These are phyloP conservation scores for Solanum raphanifolium DNA, from an alignment of 257 asterid species.

Conservation along the genomic window DNA sequence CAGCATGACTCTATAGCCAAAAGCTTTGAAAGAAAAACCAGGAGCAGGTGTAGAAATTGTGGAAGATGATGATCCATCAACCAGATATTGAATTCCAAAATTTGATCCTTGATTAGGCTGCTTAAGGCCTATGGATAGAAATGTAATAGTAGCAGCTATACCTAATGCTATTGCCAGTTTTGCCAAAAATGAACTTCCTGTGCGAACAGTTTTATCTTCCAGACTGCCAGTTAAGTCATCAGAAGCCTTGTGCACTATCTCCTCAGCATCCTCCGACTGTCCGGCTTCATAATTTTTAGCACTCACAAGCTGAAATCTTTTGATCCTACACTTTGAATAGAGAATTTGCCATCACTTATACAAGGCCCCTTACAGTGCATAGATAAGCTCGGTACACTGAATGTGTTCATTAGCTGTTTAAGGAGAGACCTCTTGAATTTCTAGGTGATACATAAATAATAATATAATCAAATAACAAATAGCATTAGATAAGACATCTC, in stretches of 20 bases:
- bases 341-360: neutral
- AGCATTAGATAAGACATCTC: neutral
- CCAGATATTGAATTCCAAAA: conserved; percentile 36
- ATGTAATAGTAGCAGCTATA: conserved; percentile 54
- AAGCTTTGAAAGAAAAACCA: conserved; percentile 59
- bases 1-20: conserved; percentile 63
- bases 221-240: conserved; percentile 15
- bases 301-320: conserved; percentile 27
- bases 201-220: conserved; percentile 15
- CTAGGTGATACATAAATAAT: neutral
- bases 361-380: neutral
- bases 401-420: neutral
- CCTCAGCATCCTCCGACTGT: conserved; percentile 16
- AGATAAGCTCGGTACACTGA: neutral
- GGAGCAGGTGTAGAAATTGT: conserved; percentile 24
- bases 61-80: conserved; percentile 34
- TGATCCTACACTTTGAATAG: conserved; percentile 23
- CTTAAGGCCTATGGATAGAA: conserved; percentile 35
- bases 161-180: conserved; percentile 52
- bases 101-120: conserved; percentile 40
- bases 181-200: conserved; percentile 43
- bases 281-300: conserved; percentile 20
- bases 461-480: neutral
- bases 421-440: neutral
- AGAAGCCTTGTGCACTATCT: conserved; percentile 16